phyloP scores from a whole-genome alignment of 129 eudicot species.

The Pulicaria dysenterica region DNA sequence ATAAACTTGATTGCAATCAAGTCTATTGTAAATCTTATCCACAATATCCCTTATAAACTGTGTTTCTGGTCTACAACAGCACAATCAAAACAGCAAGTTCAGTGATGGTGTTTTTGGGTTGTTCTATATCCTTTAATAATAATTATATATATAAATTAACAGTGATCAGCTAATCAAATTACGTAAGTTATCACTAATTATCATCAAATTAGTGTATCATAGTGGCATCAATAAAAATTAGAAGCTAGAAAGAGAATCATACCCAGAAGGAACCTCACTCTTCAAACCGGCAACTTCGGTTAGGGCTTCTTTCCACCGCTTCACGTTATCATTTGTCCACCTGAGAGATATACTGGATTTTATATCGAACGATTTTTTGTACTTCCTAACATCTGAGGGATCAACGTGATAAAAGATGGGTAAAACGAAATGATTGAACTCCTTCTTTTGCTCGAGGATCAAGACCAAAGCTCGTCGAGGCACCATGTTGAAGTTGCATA shows the following conservation, averaged over 20 bases:
- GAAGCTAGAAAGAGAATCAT: too few species aligned
- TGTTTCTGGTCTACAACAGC: conserved; percentile 11
- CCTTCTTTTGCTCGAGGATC: conserved; percentile 13
- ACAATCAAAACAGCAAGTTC: neutral
- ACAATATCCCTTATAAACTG: conserved; percentile 3
- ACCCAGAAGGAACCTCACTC: too few species aligned
- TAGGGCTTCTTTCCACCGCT: too few species aligned
- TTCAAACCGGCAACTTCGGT: too few species aligned
- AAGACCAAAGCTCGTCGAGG: neutral
- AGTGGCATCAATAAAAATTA: too few species aligned
- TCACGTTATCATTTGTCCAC: too few species aligned
- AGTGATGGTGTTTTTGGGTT: neutral
- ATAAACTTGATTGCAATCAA: neutral
- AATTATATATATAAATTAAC: too few species aligned
- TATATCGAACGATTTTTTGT: neutral
- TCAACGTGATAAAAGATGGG: conserved; percentile 5
- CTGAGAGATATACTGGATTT: too few species aligned
- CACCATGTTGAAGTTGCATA: conserved; percentile 13
- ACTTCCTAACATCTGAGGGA: conserved; percentile 8
- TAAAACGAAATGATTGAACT: conserved; percentile 2
- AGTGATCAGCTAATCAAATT: too few species aligned
- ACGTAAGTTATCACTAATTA: too few species aligned
- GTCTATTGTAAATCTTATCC: neutral
- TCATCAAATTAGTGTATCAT: too few species aligned
- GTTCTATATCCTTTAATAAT: too few species aligned